Percentiles rank a stretch among this genome's conserved stretches.
Conservation (phyloP, 768 basidiomycete species). For the Tremella yokohamensis region DNA sequence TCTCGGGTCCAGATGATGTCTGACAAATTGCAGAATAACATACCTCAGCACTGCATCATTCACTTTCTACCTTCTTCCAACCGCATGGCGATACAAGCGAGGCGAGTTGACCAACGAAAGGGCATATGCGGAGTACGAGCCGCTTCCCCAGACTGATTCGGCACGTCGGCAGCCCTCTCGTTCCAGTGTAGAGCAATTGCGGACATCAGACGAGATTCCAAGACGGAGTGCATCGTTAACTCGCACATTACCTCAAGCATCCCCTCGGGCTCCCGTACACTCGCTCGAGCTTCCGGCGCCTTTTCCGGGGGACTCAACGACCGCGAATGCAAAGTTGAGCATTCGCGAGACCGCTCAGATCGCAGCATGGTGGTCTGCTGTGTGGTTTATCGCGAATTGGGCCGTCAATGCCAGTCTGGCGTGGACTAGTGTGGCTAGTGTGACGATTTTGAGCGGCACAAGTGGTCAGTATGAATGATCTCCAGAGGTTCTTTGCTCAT, state of each 20-base stretch:
- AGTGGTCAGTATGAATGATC: conserved; percentile 61
- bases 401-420: conserved; percentile 74
- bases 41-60: conserved; percentile 93
- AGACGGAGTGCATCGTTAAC: background rate
- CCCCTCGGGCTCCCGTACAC: background rate
- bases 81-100: conserved; percentile 50
- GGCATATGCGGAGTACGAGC: background rate
- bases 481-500: conserved; percentile 79
- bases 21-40: conserved; percentile 60
- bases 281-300: background rate
- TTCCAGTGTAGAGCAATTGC: background rate
- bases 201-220: conserved; percentile 2
- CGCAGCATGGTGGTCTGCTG: conserved; percentile 73
- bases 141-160: background rate
- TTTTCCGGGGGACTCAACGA: background rate
- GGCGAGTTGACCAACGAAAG: conserved; percentile 4
- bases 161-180: background rate
- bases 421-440: conserved; percentile 89
- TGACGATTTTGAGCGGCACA: conserved; percentile 82
- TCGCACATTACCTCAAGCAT: background rate
- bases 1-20: background rate
- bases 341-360: conserved; percentile 69
- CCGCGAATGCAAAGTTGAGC: conserved; percentile 55
- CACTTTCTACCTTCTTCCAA: conserved; percentile 71
- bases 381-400: conserved; percentile 96